Evolutionary conservation across 2,329 filamentous ascomycete species (phyloP).

Genomic region (Pseudogymnoascus sp.): DNA sequence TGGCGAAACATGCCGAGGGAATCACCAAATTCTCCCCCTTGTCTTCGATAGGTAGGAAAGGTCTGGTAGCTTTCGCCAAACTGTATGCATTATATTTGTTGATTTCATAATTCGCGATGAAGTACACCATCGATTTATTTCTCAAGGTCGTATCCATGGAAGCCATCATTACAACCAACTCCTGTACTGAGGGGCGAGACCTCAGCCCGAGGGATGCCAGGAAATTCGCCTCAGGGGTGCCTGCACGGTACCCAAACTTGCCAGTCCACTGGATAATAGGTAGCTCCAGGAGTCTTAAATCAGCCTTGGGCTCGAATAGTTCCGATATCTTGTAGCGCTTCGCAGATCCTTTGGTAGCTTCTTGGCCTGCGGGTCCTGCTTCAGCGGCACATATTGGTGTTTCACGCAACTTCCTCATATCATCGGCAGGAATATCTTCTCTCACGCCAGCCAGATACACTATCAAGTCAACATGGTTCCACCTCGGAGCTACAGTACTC

Average conservation of each 20-base stretch:
- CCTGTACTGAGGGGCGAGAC: conserved; percentile 60
- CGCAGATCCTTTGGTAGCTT: conserved; percentile 43
- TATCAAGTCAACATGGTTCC: conserved; percentile 91
- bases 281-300: conserved; percentile 61
- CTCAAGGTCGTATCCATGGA: conserved; percentile 52
- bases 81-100: conserved; percentile 67
- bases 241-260: conserved; percentile 52
- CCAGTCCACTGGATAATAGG: conserved; percentile 79
- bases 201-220: conserved; percentile 66
- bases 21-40: conserved; percentile 57
- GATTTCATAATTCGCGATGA: conserved; percentile 68
- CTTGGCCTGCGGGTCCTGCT: conserved; percentile 46
- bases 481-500: conserved; percentile 48
- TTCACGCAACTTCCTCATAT: conserved; percentile 69
- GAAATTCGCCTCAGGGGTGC: conserved; percentile 67
- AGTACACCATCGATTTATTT: conserved; percentile 69
- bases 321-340: conserved; percentile 66
- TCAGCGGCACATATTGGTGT: conserved; percentile 81
- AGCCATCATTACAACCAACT: conserved; percentile 72
- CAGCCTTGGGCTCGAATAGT: conserved; percentile 70
- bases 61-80: conserved; percentile 45
- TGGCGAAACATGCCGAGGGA: conserved; percentile 75
- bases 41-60: conserved; percentile 68
- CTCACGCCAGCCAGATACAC: conserved; percentile 88
- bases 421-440: conserved; percentile 76